These are phyloP conservation scores for Globisporangium mamillatum DNA, from an alignment of 352 stramenopile genomes.

Conservation along the genomic window DNA sequence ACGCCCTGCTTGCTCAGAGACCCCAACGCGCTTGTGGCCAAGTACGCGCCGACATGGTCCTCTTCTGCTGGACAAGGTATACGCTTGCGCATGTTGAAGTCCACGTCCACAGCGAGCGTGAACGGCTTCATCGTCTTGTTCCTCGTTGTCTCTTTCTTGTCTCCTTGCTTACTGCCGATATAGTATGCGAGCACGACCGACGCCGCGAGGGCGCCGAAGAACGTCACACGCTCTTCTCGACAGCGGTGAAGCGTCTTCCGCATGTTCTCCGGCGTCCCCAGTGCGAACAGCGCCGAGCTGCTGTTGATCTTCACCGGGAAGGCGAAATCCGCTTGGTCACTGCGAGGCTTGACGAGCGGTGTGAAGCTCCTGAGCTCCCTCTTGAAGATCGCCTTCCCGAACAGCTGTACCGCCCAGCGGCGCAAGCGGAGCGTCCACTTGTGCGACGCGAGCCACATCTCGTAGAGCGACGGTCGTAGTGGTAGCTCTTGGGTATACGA, in stretches of 20 bases:
- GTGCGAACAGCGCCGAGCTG: slow-evolving; percentile 38
- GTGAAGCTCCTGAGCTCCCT: not conserved
- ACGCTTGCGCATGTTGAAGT: slow-evolving; percentile 6
- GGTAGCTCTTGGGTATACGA: slow-evolving; percentile 15
- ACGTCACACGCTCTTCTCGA: slow-evolving; percentile 33
- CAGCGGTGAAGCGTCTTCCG: slow-evolving; percentile 30
- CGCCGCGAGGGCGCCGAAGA: slow-evolving; percentile 35
- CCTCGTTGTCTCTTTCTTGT: slow-evolving; percentile 10
- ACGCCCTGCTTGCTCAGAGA: not conserved
- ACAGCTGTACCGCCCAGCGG: not conserved
- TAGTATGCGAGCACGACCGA: slow-evolving; percentile 31
- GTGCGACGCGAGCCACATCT: slow-evolving; percentile 25
- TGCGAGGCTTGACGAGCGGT: slow-evolving; percentile 18
- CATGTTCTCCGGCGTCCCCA: slow-evolving; percentile 34
- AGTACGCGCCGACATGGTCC: not conserved
- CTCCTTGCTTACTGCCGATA: slow-evolving; percentile 3
- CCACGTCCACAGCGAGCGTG: not conserved
- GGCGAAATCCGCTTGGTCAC: slow-evolving; percentile 34
- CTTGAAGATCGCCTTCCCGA: slow-evolving; percentile 22
- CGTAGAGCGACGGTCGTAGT: slow-evolving; percentile 28
- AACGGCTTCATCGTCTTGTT: not conserved
- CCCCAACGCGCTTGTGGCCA: too few species aligned
- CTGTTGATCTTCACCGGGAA: slow-evolving; percentile 17
- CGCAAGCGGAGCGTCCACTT: slow-evolving; percentile 15
- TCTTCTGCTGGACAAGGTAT: not conserved